These are phyloP conservation scores for Macrocybe gigantea DNA, from an alignment of 768 basidiomycete species.

Conservation along the genomic window DNA sequence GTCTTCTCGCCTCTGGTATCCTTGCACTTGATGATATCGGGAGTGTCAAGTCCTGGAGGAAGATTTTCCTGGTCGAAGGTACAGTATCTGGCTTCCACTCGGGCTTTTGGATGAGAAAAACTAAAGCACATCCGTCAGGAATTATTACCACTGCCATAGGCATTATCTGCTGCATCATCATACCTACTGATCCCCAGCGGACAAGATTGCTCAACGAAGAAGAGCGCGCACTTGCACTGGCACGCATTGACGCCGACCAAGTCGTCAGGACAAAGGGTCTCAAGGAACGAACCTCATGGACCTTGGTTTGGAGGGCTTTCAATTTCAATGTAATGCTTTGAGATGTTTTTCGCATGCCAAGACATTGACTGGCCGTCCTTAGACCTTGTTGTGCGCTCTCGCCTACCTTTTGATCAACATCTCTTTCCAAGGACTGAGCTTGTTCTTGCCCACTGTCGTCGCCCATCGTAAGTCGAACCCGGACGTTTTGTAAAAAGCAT, in stretches of 20 bases:
- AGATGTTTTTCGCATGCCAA: not conserved
- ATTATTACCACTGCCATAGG: conserved; percentile 23
- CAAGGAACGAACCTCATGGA: conserved; percentile 19
- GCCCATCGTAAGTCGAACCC: conserved; percentile 24
- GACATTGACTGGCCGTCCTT: not conserved
- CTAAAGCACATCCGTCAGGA: conserved; percentile 8
- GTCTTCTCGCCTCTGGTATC: conserved; percentile 32
- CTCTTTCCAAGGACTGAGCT: conserved; percentile 37
- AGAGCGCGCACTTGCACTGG: conserved; percentile 21
- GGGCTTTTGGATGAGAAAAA: not conserved
- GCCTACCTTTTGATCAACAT: conserved; percentile 32
- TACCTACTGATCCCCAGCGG: conserved; percentile 21
- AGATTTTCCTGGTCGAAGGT: conserved; percentile 29
- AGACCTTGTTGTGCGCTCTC: conserved; percentile 26
- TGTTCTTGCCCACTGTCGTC: conserved; percentile 40
- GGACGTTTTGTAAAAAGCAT: not conserved
- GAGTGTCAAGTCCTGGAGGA: conserved; percentile 26
- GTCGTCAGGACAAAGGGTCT: conserved; percentile 20
- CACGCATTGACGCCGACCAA: conserved; percentile 23
- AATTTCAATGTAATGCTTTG: conserved; percentile 14
- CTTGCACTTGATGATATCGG: conserved; percentile 24
- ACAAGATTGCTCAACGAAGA: conserved; percentile 21
- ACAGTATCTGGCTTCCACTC: not conserved
- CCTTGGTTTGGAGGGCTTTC: conserved; percentile 16
- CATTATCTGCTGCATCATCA: conserved; percentile 17